Conservation (phyloP, 1,139 yeast species). For the Protomyces inouyei region DNA sequence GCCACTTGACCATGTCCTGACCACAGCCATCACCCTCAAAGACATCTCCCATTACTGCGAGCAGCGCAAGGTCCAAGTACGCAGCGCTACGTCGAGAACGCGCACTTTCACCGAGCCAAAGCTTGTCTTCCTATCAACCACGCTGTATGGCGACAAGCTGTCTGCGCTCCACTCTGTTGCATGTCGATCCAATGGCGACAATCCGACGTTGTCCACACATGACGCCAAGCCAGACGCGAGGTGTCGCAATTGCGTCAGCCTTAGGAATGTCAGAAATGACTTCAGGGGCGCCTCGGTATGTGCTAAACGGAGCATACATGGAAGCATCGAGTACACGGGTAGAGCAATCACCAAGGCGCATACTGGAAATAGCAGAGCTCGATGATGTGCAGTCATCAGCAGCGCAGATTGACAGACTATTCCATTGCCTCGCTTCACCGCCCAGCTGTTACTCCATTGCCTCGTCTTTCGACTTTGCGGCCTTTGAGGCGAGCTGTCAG, state of each 20-base stretch:
- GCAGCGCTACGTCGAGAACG: not conserved
- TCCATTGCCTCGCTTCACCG: no score
- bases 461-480: not conserved
- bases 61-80: not conserved
- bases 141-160: not conserved
- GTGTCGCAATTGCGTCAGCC: no score
- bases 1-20: not conserved
- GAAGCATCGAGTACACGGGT: no score
- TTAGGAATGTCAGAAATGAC: no score
- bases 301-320: no score
- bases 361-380: no score
- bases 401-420: no score
- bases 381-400: no score
- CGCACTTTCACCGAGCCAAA: not conserved
- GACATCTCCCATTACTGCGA: not conserved
- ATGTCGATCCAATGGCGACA: not conserved
- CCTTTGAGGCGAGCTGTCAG: not conserved
- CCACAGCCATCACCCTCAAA: not conserved
- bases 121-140: not conserved
- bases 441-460: not conserved
- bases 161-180: not conserved
- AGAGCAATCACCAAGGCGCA: no score
- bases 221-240: not conserved
- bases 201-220: not conserved
- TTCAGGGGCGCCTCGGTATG: no score